phyloP scores from a whole-genome alignment of 306 rosid genomes.

The Cucurbita pepo region DNA sequence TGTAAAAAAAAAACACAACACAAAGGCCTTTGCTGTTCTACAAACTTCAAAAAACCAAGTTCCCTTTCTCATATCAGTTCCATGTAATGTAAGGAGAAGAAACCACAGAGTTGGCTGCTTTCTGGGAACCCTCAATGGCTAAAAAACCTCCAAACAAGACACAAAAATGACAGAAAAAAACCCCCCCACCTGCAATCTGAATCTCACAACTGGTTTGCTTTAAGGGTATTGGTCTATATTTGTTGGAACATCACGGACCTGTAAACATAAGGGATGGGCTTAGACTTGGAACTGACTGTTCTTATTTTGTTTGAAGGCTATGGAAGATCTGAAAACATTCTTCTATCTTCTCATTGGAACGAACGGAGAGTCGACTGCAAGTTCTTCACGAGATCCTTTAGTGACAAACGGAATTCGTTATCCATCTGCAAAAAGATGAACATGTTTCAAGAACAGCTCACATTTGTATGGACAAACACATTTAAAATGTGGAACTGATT shows the following conservation, averaged over 20 bases:
- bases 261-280: background rate
- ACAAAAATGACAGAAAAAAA: constrained; percentile 24
- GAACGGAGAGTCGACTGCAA: constrained; percentile 37
- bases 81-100: background rate
- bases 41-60: background rate
- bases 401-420: constrained; percentile 40
- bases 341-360: constrained; percentile 28
- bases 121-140: constrained; percentile 10
- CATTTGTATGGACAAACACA: background rate
- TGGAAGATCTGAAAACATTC: background rate
- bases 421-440: constrained; percentile 52
- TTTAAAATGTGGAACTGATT: background rate
- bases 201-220: constrained; percentile 35
- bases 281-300: background rate
- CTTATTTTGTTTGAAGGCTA: background rate
- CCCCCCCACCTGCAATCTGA: constrained; percentile 43
- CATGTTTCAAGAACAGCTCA: background rate
- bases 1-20: background rate
- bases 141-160: constrained; percentile 21
- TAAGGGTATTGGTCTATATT: constrained; percentile 11
- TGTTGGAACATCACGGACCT: constrained; percentile 27
- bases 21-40: background rate
- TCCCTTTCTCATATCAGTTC: background rate
- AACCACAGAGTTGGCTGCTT: constrained; percentile 10
- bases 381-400: constrained; percentile 55